Conservation (phyloP, 2,329 filamentous ascomycete genomes). For the Botrytis elliptica region DNA sequence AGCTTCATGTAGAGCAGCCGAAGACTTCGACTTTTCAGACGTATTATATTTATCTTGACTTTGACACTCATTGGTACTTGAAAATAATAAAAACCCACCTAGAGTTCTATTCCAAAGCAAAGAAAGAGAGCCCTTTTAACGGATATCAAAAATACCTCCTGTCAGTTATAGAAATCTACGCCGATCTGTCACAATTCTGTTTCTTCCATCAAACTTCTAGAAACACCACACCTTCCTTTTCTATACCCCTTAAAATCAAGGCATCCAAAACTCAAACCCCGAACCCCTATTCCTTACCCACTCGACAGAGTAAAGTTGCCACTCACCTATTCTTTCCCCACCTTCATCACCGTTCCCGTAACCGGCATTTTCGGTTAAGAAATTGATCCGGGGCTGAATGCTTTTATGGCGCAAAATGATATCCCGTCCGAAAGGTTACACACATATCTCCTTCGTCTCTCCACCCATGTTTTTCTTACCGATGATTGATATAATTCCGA, state of each 20-base stretch:
- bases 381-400: background rate
- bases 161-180: background rate
- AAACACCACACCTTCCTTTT: background rate
- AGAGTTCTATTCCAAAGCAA: background rate
- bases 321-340: background rate
- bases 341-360: background rate
- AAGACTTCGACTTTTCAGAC: background rate
- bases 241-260: background rate
- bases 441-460: background rate
- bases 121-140: background rate
- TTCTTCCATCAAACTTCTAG: background rate
- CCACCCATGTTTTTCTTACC: background rate
- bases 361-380: background rate
- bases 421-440: background rate
- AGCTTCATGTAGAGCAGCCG: background rate
- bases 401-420: background rate
- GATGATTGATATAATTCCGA: background rate
- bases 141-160: background rate
- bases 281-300: slow-evolving; percentile 3
- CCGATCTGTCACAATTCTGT: background rate
- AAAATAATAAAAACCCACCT: background rate
- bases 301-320: background rate
- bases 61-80: background rate
- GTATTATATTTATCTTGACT: background rate
- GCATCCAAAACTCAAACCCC: background rate